Evolutionary conservation across 1,284 basidiomycete species (phyloP), one percentile per base, ranked within the genome.

Genomic region (Ustilago vetiveriae): DNA sequence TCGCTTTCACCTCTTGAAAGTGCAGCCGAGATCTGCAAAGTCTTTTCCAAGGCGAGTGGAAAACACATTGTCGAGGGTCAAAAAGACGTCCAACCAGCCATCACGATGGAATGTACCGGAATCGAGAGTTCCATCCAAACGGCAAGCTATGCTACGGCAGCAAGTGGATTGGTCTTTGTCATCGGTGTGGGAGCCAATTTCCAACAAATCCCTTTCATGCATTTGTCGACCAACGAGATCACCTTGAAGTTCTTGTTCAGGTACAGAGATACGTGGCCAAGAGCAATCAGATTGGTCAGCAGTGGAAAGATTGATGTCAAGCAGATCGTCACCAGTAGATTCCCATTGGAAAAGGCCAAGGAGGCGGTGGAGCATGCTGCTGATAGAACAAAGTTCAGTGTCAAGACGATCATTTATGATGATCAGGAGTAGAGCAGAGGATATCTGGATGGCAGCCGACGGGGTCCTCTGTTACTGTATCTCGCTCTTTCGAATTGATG

Each of bases 111-210:
- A 76, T 91, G 91, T 44, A 94, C 92, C 45, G 94, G 94, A 16
- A 91, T 94, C 23, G 92, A 95, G 82, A 88, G 88, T 32, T 92
- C 89, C 13, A 90, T 96, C 70, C 89, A 91, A 78, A 90, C 90
- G n/a, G 92, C 74, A 2, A 17, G 50, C 3, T 74, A 85, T 82
- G 83, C 83, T 10, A 83, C 85, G 47, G 74, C 72, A 14, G 84
- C 85, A 33, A 83, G 83, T 21, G 85, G 85, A 8, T 83, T 85
- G 53, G 62, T 85, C 6, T 85, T 86, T 54, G 83, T 87, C 39
- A 86, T 86, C 40, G 86, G 86, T 24, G 86, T 86, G 7, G 86
- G 86, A 11, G 83, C 62, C 3, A 60, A 71, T 68, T 72, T 58
- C 43, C 65, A 75, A 22, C 54, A 47, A 5, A 72, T 82, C 72